Base-by-base conservation (phyloP, 116 monocot genomes). In the Phalaenopsis hybrid region DNA sequence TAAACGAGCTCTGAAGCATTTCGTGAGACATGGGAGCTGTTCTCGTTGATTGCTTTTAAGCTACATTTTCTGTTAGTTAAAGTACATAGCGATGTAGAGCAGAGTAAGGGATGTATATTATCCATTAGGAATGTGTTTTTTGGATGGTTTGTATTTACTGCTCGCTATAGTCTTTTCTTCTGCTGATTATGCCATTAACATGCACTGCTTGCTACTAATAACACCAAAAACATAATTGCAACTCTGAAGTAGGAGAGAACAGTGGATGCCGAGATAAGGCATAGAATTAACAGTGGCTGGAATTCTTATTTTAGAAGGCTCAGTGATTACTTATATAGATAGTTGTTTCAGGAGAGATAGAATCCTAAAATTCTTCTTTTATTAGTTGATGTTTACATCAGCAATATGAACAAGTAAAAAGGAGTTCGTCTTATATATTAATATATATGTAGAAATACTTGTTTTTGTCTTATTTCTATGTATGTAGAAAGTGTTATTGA, bases 1-100 rank as follows among this genome's bases (percentile, higher is more conserved):
- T 25, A 65, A 23, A 65, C 65, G 23, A 23, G 25, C 65, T 65
- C 25, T 65, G 8, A 65, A 2, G 18, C 18, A 18, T 2, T 65
- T 23, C 65, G 23, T 23, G 23, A 23, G 23, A 65, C 25, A 3
- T 65, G n/a, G 23, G 65, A 23, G 65, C 21, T 21, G 65, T 65
- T 0, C 65, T 1, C 48, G 65, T 23, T 25, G 65, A 65, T 65
- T 65, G 6, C 25, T 65, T 6, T 65, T 65, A 65, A 65, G 65
- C 65, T 65, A 65, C 65, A 65, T 65, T 63, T 63, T 65, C 25
- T 65, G 65, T 65, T 61, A 65, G 25, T 25, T 65, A 65, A 23
- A 25, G 23, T 65, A 8, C 8, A 65, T 8, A 25, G 20, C 65
- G 5, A 12, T 65, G 23, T 1, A 65, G 25, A 8, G 65, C 65